Evolutionary conservation across 106 monocot species (phyloP).

Genomic region (Acorus gramineus): DNA sequence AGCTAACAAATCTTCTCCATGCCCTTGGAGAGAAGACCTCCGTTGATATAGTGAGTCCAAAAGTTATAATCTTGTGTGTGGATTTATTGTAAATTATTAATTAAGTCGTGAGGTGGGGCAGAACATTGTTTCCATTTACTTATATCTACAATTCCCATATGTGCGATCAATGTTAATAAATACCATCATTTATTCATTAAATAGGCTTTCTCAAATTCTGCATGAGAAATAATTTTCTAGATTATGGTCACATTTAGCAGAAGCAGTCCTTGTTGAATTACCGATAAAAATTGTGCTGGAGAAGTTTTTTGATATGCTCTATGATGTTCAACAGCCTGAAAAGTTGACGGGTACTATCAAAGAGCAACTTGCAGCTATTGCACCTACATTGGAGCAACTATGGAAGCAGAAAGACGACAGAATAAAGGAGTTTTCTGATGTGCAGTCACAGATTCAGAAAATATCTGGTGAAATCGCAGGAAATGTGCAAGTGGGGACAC

Average conservation of each 20-base stretch:
- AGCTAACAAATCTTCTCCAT: conserved; percentile 56
- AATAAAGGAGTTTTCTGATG: conserved; percentile 62
- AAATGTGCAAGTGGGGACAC: conserved; percentile 23
- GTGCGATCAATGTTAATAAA: no score
- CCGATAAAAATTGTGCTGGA: no score
- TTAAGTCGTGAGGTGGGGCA: no score
- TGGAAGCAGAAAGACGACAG: conserved; percentile 71
- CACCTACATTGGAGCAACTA: conserved; percentile 61
- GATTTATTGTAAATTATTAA: no score
- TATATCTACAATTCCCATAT: no score
- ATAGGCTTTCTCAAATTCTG: no score
- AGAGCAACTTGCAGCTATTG: conserved; percentile 75
- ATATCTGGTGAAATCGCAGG: conserved; percentile 65
- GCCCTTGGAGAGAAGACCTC: conserved; percentile 73
- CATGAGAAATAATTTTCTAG: no score
- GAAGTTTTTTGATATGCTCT: not conserved
- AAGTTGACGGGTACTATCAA: conserved; percentile 84
- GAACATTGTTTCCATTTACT: no score
- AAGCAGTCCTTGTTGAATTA: no score
- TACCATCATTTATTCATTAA: no score
- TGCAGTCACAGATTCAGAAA: conserved; percentile 64
- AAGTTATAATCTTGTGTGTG: no score
- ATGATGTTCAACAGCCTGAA: conserved; percentile 46
- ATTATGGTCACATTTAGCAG: no score
- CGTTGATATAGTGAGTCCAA: conserved; percentile 42